These are phyloP conservation scores for Naganishia vaughanmartiniae DNA, from an alignment of 768 basidiomycete genomes.

Conservation along the genomic window DNA sequence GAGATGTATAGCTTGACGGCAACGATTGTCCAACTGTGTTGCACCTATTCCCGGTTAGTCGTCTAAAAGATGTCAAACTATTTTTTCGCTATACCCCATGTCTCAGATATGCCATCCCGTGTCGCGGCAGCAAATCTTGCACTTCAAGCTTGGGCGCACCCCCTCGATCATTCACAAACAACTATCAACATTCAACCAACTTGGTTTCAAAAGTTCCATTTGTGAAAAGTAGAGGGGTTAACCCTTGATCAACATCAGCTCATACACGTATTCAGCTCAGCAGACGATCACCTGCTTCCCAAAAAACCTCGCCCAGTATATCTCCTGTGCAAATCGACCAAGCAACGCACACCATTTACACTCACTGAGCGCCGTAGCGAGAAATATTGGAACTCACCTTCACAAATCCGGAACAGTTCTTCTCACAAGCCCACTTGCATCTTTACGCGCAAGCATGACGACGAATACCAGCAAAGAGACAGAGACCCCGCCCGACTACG, in stretches of 20 bases:
- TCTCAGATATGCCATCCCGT: background rate
- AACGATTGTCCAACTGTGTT: background rate
- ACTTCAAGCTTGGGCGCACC: background rate
- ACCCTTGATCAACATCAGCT: background rate
- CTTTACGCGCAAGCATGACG: conserved; percentile 65
- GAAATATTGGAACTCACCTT: background rate
- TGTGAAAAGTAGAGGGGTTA: background rate
- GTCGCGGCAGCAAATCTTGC: background rate
- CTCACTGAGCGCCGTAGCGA: background rate
- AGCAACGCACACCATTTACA: too few relatives aligned
- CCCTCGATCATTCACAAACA: background rate
- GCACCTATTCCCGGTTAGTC: background rate
- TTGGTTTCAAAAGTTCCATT: background rate
- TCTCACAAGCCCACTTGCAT: background rate
- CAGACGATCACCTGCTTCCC: too few relatives aligned
- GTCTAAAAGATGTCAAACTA: conserved; percentile 63
- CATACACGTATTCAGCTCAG: too few relatives aligned
- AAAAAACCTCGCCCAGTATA: too few relatives aligned
- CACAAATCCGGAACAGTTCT: background rate
- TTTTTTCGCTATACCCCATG: conserved; percentile 61
- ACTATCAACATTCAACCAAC: background rate
- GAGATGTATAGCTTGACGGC: too few relatives aligned
- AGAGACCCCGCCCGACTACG: conserved; percentile 6
- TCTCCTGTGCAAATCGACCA: too few relatives aligned
- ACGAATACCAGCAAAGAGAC: conserved; percentile 12